Base-by-base conservation (phyloP, 352 stramenopile genomes). In the Phytopythium boreale region DNA sequence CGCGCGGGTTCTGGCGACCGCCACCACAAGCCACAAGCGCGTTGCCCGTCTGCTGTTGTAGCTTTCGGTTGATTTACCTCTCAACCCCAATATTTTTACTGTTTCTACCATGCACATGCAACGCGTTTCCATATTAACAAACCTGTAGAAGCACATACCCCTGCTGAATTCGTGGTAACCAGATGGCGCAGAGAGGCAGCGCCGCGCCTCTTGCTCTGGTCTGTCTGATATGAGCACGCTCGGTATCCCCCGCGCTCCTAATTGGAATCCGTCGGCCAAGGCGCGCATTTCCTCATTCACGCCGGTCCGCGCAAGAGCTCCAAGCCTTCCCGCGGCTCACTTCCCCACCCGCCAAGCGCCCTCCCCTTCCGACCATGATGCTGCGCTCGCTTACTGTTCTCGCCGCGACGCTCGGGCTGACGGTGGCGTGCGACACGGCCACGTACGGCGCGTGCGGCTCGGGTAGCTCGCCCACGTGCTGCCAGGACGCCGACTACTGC, bases 401-500 rank as follows among this genome's bases (percentile, higher is more conserved):
- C 39, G 12, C 39, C 17, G 26, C 56, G 36, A 24, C 56, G 39
- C 56, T 62, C 27, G 56, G 56, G 9, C 39, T 62, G 24, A 29
- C 56, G 39, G 27, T 27, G n/a, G 56, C 56, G 56, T 62, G 56
- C 41, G 56, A 62, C 39, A 62, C 56, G 24, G 55, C 57, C 19
- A 39, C 37, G 17, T 56, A 72, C 37, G 67, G 67, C 43, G 60
- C 61, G 20, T 80, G 73, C 60, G 70, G 70, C 20, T 61, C 68
- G 2, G 64, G 62, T 7, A 60, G 59, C 36, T 55, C 50, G 19
- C 69, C 72, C n/a, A 58, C 69, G 50, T 84, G 74, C 61, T 82
- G 74, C 19, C 69, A 74, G 3, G 62, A 71, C 20, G 64, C 41
- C 15, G 46, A 60, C 39, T 84, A 80, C 69, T 82, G 72, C 65